A percentile compares a stretch with the other conserved stretches of the same genome.
These are phyloP conservation scores for Xylaria bambusicola DNA, from an alignment of 495 filamentous ascomycete species.

Conservation along the genomic window DNA sequence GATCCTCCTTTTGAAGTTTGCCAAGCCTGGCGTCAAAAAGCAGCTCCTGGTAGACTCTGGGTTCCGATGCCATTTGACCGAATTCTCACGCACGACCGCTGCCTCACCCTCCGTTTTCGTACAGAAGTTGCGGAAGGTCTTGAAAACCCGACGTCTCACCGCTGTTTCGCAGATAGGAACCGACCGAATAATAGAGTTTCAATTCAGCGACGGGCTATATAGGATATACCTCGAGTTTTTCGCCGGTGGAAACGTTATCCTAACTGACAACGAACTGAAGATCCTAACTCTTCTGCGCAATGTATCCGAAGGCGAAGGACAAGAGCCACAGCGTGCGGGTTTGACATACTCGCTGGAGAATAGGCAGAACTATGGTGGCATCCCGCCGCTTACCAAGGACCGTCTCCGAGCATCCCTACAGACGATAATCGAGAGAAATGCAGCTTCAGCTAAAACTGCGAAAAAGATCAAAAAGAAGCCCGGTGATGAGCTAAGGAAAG, in stretches of 20 bases:
- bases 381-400: conserved; percentile 71
- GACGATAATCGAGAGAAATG: conserved; percentile 58
- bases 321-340: conserved; percentile 75
- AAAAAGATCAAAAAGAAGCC: conserved; percentile 78
- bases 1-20: conserved; percentile 91
- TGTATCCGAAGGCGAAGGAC: conserved; percentile 70
- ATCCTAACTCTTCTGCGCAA: conserved; percentile 79
- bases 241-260: conserved; percentile 86
- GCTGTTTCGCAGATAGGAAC: conserved; percentile 83
- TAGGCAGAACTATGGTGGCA: conserved; percentile 76
- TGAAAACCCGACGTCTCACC: conserved; percentile 85
- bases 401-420: conserved; percentile 69
- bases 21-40: conserved; percentile 81
- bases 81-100: conserved; percentile 82
- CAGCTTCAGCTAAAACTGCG: conserved; percentile 44
- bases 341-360: conserved; percentile 76
- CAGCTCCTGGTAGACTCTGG: conserved; percentile 92
- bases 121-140: conserved; percentile 75
- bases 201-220: conserved; percentile 89
- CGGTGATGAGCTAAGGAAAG: conserved; percentile 72
- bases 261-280: conserved; percentile 78
- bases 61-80: conserved; percentile 92
- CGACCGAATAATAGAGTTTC: conserved; percentile 88
- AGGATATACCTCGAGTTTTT: conserved; percentile 93
- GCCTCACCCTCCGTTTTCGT: conserved; percentile 83